Evolutionary conservation across 768 basidiomycete species (phyloP).

Genomic region (Xerocomus brunneocitrinus): DNA sequence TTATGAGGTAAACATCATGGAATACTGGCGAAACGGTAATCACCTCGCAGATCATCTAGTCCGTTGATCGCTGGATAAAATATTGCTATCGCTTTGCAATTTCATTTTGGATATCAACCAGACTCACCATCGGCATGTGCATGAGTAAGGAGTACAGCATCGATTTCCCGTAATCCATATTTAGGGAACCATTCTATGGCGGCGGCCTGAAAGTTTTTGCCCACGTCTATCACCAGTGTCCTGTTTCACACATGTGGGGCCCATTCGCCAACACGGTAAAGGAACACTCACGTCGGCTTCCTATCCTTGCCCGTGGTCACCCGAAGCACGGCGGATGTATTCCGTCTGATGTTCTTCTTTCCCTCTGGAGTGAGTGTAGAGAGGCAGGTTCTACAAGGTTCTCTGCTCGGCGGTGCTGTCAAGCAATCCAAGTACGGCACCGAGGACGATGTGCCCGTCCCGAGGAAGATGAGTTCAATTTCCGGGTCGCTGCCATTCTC

Average conservation of each 20-base stretch:
- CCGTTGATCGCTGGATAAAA: constrained; percentile 72
- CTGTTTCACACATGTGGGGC: constrained; percentile 31
- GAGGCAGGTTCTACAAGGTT: constrained; percentile 60
- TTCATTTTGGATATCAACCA: not conserved
- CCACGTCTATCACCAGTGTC: constrained; percentile 79
- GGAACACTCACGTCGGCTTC: constrained; percentile 43
- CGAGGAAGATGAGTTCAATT: constrained; percentile 73
- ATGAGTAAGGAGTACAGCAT: constrained; percentile 80
- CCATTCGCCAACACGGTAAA: not conserved
- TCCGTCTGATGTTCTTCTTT: constrained; percentile 79
- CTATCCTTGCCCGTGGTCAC: constrained; percentile 36
- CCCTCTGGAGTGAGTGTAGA: constrained; percentile 66
- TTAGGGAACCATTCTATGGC: constrained; percentile 61
- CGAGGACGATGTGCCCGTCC: constrained; percentile 76
- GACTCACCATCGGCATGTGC: constrained; percentile 73
- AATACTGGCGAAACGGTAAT: constrained; percentile 11
- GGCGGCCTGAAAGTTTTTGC: constrained; percentile 72
- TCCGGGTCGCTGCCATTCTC: not conserved
- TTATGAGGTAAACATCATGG: constrained; percentile 3
- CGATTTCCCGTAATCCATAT: constrained; percentile 66
- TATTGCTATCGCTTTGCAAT: not conserved
- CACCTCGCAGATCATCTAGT: constrained; percentile 82
- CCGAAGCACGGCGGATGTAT: constrained; percentile 70
- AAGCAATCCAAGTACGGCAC: constrained; percentile 71
- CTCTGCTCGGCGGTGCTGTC: constrained; percentile 53